Evolutionary conservation across 2,329 filamentous ascomycete genomes (phyloP).

Genomic region (Ophiobolus disseminans): DNA sequence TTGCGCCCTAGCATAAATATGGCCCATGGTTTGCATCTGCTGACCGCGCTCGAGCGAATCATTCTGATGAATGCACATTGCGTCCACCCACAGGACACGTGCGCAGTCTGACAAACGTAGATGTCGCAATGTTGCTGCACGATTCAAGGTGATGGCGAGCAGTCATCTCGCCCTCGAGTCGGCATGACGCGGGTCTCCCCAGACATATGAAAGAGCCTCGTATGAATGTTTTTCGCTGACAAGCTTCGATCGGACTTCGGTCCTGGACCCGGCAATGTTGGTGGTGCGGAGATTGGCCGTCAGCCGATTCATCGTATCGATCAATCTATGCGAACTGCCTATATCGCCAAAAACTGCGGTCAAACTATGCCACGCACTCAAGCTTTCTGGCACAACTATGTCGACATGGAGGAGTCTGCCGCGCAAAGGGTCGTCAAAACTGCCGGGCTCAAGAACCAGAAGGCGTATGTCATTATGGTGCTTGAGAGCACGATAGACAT

Average conservation of each 20-base stretch:
- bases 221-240: background rate
- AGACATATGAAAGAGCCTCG: background rate
- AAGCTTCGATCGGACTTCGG: background rate
- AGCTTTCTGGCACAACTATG: too few relatives aligned
- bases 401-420: background rate
- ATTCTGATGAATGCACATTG: background rate
- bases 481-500: background rate
- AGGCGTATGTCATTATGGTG: background rate
- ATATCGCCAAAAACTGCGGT: too few relatives aligned
- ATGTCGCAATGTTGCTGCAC: too few relatives aligned
- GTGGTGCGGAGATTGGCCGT: background rate
- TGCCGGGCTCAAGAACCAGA: background rate
- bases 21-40: too few relatives aligned
- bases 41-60: too few relatives aligned
- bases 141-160: too few relatives aligned
- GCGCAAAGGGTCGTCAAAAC: background rate
- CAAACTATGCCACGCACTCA: too few relatives aligned
- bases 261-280: too few relatives aligned
- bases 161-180: too few relatives aligned
- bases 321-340: too few relatives aligned
- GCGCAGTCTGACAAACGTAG: background rate
- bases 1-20: too few relatives aligned
- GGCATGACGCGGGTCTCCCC: background rate
- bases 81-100: background rate
- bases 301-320: too few relatives aligned